A percentile compares a stretch with the other conserved stretches of the same genome.
phyloP scores from a whole-genome alignment of 768 basidiomycete species.

The Serpula lacrymans region DNA sequence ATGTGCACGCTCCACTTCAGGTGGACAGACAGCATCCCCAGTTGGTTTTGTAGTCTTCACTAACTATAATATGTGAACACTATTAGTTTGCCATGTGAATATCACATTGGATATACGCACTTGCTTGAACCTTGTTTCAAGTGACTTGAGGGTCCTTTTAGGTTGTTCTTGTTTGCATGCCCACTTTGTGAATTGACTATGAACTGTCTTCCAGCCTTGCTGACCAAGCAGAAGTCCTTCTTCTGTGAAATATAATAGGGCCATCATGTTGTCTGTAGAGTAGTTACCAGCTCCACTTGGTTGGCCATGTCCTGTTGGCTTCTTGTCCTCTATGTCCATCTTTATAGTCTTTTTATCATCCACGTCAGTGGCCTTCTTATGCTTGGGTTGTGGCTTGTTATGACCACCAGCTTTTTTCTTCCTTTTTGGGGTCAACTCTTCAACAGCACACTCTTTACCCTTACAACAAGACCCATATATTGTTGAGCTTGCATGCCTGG shows the following conservation, averaged over 20 bases:
- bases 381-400: background rate
- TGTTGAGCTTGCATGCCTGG: too few relatives aligned
- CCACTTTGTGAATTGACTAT: constrained; percentile 13
- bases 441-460: background rate
- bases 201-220: constrained; percentile 15
- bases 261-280: constrained; percentile 9
- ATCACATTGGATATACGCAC: constrained; percentile 6
- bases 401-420: constrained; percentile 3
- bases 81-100: background rate
- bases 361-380: background rate
- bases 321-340: background rate
- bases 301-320: background rate
- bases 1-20: constrained; percentile 19
- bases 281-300: constrained; percentile 14
- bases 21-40: constrained; percentile 17
- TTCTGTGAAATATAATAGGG: constrained; percentile 13
- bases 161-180: constrained; percentile 10
- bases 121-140: constrained; percentile 23
- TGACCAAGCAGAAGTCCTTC: constrained; percentile 17
- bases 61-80: constrained; percentile 9
- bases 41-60: constrained; percentile 25
- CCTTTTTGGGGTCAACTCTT: background rate
- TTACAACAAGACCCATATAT: constrained; percentile 1
- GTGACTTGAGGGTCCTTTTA: constrained; percentile 10
- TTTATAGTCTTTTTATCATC: background rate